Base-by-base conservation (phyloP, 371 early-diverging fungal genomes). In the Haplosporangium sp. region DNA sequence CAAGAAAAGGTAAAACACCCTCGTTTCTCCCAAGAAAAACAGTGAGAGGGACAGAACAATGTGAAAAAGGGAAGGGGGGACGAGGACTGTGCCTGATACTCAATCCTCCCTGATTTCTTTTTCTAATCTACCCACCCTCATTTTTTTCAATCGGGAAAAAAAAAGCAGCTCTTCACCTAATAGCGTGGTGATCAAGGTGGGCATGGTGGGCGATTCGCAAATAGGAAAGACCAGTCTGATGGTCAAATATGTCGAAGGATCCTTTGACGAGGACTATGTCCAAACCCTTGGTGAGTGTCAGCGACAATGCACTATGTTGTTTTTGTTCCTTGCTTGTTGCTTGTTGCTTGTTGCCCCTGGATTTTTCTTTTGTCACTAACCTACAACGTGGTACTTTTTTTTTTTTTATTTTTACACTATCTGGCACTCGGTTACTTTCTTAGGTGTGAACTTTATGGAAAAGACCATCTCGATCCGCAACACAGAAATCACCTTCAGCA, bases 221-320 rank as follows among this genome's bases (percentile, higher is more conserved):
- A 99, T 99, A 40, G 99, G 99, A 20, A 99, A 99, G 82, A 99
- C 99, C 8, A 94, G 94, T 64, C 82, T 99, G 67, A 97, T 99
- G 97, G 95, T 96, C 57, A 97, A 98, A 83, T 99, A 98, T 76
- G 98, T 98, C 36, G 99, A 99, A 82, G 96, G 97, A 1, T 93
- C 93, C 36, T 99, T 95, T 80, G 96, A 96, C 72, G 93, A 95
- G 57, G 96, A 96, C 69, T 97, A 98, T 77, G 95, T 95, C 51
- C 98, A 98, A 79, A 99, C 99, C 23, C 86, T 99, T 51, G 98
- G 96, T 93, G 83, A 55, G 67, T 23, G 55, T 6, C 5, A 0
- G 36, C 3, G 12, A 23, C 21, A 18, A 47, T 12, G 20, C 50
- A 12, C 51, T 36, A 23, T 65, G 20, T 43, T 42, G 7, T 57